These are phyloP conservation scores for Dendrobium huoshanense DNA, from an alignment of 106 monocot species.

Conservation along the genomic window DNA sequence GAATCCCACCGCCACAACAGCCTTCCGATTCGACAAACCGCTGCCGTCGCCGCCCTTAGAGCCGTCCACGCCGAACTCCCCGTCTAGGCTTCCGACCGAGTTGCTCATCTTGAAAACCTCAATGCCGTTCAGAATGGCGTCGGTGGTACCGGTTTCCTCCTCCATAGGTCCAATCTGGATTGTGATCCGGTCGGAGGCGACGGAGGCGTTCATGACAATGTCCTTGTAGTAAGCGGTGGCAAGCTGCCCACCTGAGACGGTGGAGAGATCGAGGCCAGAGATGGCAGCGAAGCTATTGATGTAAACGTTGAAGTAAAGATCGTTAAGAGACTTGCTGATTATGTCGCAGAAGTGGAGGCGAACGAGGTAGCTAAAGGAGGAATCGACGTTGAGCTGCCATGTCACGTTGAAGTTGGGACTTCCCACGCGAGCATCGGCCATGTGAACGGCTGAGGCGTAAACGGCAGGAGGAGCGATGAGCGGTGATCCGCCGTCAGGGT, in stretches of 20 bases:
- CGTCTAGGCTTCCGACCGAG: constrained; percentile 46
- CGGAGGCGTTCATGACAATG: constrained; percentile 24
- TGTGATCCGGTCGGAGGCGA: constrained; percentile 20
- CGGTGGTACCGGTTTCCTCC: constrained; percentile 17
- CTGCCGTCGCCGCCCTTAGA: constrained; percentile 11
- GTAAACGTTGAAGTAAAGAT: constrained; percentile 52
- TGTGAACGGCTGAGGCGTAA: constrained; percentile 33
- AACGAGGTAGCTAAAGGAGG: constrained; percentile 33
- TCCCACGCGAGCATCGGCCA: constrained; percentile 26
- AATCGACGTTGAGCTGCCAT: constrained; percentile 40
- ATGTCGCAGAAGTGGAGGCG: constrained; percentile 46
- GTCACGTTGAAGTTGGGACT: constrained; percentile 45
- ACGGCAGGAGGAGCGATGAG: constrained; percentile 35
- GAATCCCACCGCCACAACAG: constrained; percentile 33
- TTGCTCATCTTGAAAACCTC: constrained; percentile 53
- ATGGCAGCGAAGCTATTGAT: constrained; percentile 25
- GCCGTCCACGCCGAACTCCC: constrained; percentile 53
- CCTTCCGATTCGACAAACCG: not conserved
- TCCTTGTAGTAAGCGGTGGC: constrained; percentile 41
- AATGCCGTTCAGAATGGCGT: constrained; percentile 39
- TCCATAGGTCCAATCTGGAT: constrained; percentile 32
- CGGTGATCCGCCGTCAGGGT: constrained; percentile 29
- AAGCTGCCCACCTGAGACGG: constrained; percentile 23
- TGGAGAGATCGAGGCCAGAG: constrained; percentile 41
- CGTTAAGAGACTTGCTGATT: constrained; percentile 38